These are phyloP conservation scores for Xylaria sp. DNA, from an alignment of 2,329 filamentous ascomycete species.

Conservation along the genomic window DNA sequence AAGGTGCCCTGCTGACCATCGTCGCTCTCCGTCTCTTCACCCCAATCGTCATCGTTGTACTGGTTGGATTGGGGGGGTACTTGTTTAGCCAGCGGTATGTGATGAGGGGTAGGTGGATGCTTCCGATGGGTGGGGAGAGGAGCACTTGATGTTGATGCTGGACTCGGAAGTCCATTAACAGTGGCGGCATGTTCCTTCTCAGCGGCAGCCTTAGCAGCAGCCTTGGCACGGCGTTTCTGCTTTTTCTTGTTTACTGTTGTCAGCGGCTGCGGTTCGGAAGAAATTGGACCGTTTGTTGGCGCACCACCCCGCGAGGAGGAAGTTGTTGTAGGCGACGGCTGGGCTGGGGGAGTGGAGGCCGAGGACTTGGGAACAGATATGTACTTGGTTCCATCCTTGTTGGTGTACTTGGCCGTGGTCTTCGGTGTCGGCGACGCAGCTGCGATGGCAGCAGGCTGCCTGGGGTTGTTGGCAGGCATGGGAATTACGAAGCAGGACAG, in stretches of 20 bases:
- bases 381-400: constrained; percentile 76
- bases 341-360: constrained; percentile 62
- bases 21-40: constrained; percentile 67
- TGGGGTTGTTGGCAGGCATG: constrained; percentile 66
- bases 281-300: constrained; percentile 46
- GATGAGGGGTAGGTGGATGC: constrained; percentile 33
- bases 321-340: constrained; percentile 62
- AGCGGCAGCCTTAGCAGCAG: constrained; percentile 74
- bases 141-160: constrained; percentile 49
- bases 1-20: constrained; percentile 62
- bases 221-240: constrained; percentile 91
- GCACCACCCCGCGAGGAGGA: constrained; percentile 53
- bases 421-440: constrained; percentile 65
- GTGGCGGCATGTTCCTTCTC: constrained; percentile 56
- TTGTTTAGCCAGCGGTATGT: constrained; percentile 24
- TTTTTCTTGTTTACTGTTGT: constrained; percentile 88
- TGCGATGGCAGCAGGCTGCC: constrained; percentile 60
- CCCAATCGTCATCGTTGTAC: constrained; percentile 61
- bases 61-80: constrained; percentile 46
- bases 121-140: constrained; percentile 40
- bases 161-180: constrained; percentile 57
- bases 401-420: constrained; percentile 70
- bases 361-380: constrained; percentile 71
- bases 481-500: constrained; percentile 41
- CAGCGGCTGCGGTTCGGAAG: constrained; percentile 50